Base-by-base conservation (phyloP, 1,284 basidiomycete species). In the Crucibulum cyathiforme region DNA sequence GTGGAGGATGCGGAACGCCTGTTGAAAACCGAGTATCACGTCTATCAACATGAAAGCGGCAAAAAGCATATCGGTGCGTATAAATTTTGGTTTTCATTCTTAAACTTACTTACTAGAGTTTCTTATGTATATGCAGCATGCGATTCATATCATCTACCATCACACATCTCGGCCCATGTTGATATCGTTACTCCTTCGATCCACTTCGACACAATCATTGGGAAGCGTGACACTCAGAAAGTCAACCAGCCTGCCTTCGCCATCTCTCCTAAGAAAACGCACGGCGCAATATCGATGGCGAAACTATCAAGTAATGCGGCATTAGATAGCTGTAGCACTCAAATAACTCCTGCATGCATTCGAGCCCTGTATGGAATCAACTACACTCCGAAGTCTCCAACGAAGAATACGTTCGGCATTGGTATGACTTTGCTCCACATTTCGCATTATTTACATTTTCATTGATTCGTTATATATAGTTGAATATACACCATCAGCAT, bases 401-500 rank as follows among this genome's bases (percentile, higher is more conserved):
- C 67, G 1, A 74, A 69, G 56, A 83, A 84, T 59, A 75, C 74
- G 15, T 76, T 71, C 62, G 81, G 74, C 1, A 81, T 83, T 55
- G 77, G 78, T 79, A 43, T 31, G 69, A 78, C 70, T 43, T 67
- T 75, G 58, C 56, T 59, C 45, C 72, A 71, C 36, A 36, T 1
- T 37, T 35, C 15, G 31, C 10, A 31, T 7, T 41, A n/a, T 45
- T 19, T 24, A 37, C 48, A n/a, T 8, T 53, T 36, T 13, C 13
- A 15, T 35, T 63, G 39, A 61, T 37, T 39, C 15, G 47, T 9
- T 60, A 66, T 64, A 4, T 12, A 17, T 38, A 77, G 83, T 84
- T 47, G 82, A 84, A 67, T 84, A 82, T 60, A 83, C 82, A 2
- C 82, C 83, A 7, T 78, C 84, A 64, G 74, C 80, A 3, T 82